A percentile compares a stretch with the other conserved stretches of the same genome.
phyloP scores from a whole-genome alignment of 225 moss, liverwort and hornwort genomes.

The Sphagnum contortum region DNA sequence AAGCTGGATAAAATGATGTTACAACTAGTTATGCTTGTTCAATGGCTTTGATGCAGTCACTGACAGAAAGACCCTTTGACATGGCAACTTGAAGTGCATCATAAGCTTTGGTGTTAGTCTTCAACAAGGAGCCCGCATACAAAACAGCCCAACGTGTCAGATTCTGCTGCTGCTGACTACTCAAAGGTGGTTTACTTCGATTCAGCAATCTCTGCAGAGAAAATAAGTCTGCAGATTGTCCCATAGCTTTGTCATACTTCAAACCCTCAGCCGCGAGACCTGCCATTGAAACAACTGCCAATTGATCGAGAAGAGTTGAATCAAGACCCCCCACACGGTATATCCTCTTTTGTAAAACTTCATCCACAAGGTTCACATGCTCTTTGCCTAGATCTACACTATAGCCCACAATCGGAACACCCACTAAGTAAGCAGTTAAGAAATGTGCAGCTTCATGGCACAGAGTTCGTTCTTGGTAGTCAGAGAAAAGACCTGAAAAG shows the following conservation, averaged over 20 bases:
- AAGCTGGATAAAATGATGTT: too few species aligned
- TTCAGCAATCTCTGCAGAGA: conserved; percentile 86
- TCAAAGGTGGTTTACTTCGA: conserved; percentile 67
- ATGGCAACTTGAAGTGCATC: conserved; percentile 83
- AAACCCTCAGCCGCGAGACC: conserved; percentile 93
- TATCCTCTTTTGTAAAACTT: conserved; percentile 68
- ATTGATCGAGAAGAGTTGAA: conserved; percentile 62
- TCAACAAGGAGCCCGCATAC: conserved; percentile 71
- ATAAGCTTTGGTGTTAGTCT: conserved; percentile 63
- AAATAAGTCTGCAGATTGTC: conserved; percentile 88
- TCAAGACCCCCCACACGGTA: conserved; percentile 57
- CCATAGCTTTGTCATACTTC: conserved; percentile 80
- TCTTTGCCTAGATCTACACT: conserved; percentile 91
- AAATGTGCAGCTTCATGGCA: conserved; percentile 96
- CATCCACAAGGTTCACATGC: conserved; percentile 82
- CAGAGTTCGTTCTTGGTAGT: conserved; percentile 69
- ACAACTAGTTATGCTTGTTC: conserved; percentile 29
- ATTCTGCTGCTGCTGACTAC: conserved; percentile 76
- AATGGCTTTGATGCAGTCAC: conserved; percentile 65
- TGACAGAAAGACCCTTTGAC: conserved; percentile 50
- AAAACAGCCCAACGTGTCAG: conserved; percentile 90
- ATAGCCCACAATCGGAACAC: conserved; percentile 76
- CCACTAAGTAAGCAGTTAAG: conserved; percentile 85
- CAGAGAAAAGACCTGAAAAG: conserved; percentile 62
- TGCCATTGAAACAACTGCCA: conserved; percentile 97